Evolutionary conservation across 345 rosid genomes (phyloP).

Genomic region (Physaria fendleri): DNA sequence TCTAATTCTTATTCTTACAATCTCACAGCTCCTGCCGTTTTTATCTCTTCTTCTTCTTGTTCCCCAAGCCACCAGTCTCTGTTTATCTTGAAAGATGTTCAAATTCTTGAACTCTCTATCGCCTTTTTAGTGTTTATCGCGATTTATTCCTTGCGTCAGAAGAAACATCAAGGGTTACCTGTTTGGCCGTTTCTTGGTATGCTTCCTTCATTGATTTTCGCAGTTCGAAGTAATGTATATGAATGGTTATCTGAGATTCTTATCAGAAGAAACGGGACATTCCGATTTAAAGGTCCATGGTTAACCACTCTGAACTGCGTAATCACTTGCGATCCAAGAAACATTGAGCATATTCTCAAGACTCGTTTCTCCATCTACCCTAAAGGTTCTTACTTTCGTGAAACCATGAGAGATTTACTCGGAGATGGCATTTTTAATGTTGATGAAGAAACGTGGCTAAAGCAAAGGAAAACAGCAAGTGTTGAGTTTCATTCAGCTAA

Average conservation of each 20-base stretch:
- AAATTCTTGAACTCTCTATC: conserved; percentile 54
- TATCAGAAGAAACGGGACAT: conserved; percentile 69
- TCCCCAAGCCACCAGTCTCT: conserved; percentile 43
- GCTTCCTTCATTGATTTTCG: conserved; percentile 66
- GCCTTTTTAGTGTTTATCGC: conserved; percentile 48
- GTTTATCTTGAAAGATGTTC: conserved; percentile 45
- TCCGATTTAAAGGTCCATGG: conserved; percentile 71
- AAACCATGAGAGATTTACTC: conserved; percentile 60
- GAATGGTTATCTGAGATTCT: conserved; percentile 62
- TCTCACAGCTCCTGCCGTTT: too few relatives aligned
- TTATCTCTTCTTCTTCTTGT: conserved; percentile 43
- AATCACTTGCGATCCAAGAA: conserved; percentile 78
- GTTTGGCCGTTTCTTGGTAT: conserved; percentile 88
- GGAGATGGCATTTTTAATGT: conserved; percentile 90
- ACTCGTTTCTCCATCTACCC: conserved; percentile 76
- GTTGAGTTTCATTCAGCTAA: conserved; percentile 85
- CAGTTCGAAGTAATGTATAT: conserved; percentile 44
- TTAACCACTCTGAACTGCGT: conserved; percentile 68
- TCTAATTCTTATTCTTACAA: conserved; percentile 38
- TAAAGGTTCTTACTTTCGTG: conserved; percentile 72
- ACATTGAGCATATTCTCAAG: conserved; percentile 82
- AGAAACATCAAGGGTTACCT: conserved; percentile 55
- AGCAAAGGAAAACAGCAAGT: conserved; percentile 87
- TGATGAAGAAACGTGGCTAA: conserved; percentile 78
- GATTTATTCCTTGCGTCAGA: conserved; percentile 55